Evolutionary conservation across 2,329 filamentous ascomycete species (phyloP).

Genomic region (Sphaerulina musiva): DNA sequence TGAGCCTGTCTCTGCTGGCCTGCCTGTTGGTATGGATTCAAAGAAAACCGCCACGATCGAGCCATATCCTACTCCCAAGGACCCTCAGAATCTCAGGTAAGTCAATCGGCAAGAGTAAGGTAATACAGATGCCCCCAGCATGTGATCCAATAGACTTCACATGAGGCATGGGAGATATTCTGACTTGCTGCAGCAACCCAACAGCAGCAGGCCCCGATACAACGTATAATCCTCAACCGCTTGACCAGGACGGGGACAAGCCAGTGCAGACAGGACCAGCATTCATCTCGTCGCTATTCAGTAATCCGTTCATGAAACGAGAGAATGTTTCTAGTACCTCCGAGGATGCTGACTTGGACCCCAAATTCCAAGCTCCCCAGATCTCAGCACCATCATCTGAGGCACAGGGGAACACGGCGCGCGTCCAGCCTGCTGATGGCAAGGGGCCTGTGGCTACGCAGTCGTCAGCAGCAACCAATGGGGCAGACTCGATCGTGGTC

Average conservation of each 20-base stretch:
- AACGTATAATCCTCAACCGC: neutral
- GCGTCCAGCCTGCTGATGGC: neutral
- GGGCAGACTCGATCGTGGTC: neutral
- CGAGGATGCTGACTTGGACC: slow-evolving; percentile 2
- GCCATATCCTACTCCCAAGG: neutral
- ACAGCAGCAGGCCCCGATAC: neutral
- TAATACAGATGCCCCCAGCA: neutral
- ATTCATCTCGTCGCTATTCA: slow-evolving; percentile 7
- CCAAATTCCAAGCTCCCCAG: neutral
- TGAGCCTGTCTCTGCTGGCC: neutral
- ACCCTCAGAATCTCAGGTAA: neutral
- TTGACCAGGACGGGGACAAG: neutral
- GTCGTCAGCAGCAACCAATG: neutral
- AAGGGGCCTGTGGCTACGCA: slow-evolving; percentile 4
- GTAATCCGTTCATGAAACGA: slow-evolving; percentile 9
- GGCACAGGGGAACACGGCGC: neutral
- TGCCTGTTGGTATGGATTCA: neutral
- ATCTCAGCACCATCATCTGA: slow-evolving; percentile 9
- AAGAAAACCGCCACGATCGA: neutral
- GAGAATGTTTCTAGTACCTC: slow-evolving; percentile 8
- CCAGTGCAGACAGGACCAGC: neutral
- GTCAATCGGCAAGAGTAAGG: neutral
- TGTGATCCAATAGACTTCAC: neutral
- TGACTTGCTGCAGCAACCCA: slow-evolving; percentile 1
- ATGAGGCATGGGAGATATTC: neutral